A percentile compares a stretch with the other conserved stretches of the same genome.
Conservation (phyloP, 2,329 filamentous ascomycete genomes). For the Arthrinium puccinioides region DNA sequence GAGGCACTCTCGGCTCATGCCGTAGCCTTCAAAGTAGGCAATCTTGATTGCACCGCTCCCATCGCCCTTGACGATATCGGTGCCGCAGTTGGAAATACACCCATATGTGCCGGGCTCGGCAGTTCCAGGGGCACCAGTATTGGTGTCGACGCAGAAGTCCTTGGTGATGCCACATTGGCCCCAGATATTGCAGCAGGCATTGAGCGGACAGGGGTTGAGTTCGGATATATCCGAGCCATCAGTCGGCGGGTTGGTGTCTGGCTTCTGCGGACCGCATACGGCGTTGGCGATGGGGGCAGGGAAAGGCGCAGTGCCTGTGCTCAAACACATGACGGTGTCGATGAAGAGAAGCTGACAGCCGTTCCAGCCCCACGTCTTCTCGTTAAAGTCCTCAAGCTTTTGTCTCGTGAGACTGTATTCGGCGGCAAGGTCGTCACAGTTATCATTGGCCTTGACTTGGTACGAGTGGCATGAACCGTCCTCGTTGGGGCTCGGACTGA, state of each 20-base stretch:
- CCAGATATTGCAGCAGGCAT: slow-evolving; percentile 13
- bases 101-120: slow-evolving; percentile 1
- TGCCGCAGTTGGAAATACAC: slow-evolving; percentile 10
- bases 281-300: slow-evolving; percentile 11
- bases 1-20: slow-evolving; percentile 9
- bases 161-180: slow-evolving; percentile 9
- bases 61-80: slow-evolving; percentile 5
- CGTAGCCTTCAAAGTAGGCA: slow-evolving; percentile 12
- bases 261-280: slow-evolving; percentile 10
- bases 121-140: slow-evolving; percentile 3
- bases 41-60: slow-evolving; percentile 1
- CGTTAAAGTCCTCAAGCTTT: slow-evolving; percentile 12
- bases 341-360: slow-evolving; percentile 8
- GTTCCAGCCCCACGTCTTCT: slow-evolving; percentile 14
- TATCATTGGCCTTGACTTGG: slow-evolving; percentile 21
- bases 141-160: slow-evolving; percentile 6
- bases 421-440: slow-evolving; percentile 22
- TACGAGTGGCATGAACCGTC: slow-evolving; percentile 29
- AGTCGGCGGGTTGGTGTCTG: slow-evolving; percentile 2
- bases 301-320: slow-evolving; percentile 12
- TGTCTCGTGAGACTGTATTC: slow-evolving; percentile 10
- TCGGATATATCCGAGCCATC: slow-evolving; percentile 1
- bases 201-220: slow-evolving; percentile 12
- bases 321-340: slow-evolving; percentile 15
- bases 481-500: slow-evolving; percentile 21